These are phyloP conservation scores for Xanthoconium stramineum DNA, from an alignment of 768 basidiomycete species.

Conservation along the genomic window DNA sequence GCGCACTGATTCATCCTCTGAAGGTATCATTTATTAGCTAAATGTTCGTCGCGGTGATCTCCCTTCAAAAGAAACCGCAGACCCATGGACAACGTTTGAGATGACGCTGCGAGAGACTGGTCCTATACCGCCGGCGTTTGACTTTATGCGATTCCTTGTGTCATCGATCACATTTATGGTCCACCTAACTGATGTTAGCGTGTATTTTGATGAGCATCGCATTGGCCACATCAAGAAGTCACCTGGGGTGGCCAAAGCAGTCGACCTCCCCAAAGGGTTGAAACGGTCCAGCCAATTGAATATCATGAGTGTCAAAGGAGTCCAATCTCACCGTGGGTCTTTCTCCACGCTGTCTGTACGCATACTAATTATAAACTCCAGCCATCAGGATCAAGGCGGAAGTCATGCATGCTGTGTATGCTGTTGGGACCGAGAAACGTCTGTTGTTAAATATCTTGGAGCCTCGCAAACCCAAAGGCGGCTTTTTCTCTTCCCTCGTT, in stretches of 20 bases:
- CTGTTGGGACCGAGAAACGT: conserved; percentile 36
- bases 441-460: conserved; percentile 35
- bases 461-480: conserved; percentile 31
- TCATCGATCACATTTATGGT: conserved; percentile 93
- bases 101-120: conserved; percentile 78
- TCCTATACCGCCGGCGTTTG: conserved; percentile 73
- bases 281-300: conserved; percentile 52
- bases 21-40: conserved; percentile 43
- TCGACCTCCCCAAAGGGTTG: conserved; percentile 36
- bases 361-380: conserved; percentile 20
- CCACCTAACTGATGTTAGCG: conserved; percentile 64
- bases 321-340: conserved; percentile 61
- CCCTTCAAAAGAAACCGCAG: neutral
- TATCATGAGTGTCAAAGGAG: conserved; percentile 64
- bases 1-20: neutral
- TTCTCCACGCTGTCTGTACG: neutral
- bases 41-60: conserved; percentile 44
- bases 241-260: neutral
- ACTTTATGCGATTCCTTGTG: conserved; percentile 84
- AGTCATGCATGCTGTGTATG: conserved; percentile 14
- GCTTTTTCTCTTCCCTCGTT: conserved; percentile 46
- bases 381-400: conserved; percentile 33
- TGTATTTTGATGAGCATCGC: conserved; percentile 75
- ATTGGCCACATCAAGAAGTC: conserved; percentile 50
- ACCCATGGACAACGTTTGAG: conserved; percentile 79